Conservation (phyloP, 306 rosid genomes). For the Cyamopsis tetragonoloba region DNA sequence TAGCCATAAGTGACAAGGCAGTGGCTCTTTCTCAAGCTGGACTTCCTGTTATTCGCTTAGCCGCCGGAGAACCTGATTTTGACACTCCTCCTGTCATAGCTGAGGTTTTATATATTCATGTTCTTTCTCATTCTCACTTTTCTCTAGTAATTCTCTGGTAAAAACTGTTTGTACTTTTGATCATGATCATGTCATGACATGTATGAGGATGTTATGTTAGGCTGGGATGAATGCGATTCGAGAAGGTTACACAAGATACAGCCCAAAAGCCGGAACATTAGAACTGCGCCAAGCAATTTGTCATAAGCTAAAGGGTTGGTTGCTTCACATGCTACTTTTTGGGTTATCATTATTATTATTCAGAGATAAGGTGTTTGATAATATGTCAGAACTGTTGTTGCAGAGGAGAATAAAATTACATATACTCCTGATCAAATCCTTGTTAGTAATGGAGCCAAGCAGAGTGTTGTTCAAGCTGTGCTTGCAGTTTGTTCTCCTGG, state of each 20-base stretch:
- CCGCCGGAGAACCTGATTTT: constrained; percentile 89
- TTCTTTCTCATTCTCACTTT: not conserved
- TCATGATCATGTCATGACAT: not conserved
- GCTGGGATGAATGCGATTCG: constrained; percentile 86
- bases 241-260: constrained; percentile 73
- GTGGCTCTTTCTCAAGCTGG: constrained; percentile 74
- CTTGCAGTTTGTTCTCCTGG: constrained; percentile 84
- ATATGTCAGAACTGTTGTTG: not conserved
- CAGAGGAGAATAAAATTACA: constrained; percentile 79
- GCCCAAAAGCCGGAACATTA: constrained; percentile 67
- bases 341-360: not conserved
- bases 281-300: constrained; percentile 85
- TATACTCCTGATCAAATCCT: constrained; percentile 69
- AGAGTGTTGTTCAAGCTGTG: constrained; percentile 66
- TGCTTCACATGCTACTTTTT: not conserved
- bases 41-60: constrained; percentile 66
- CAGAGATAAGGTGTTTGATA: not conserved
- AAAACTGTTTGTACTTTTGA: not conserved
- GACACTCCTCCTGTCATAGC: constrained; percentile 63
- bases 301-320: constrained; percentile 67
- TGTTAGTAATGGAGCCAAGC: constrained; percentile 93
- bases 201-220: constrained; percentile 37
- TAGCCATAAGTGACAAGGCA: constrained; percentile 76
- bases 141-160: not conserved
- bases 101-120: too few species aligned